phyloP scores from a whole-genome alignment of 306 rosid species.

The Lupinus albus region DNA sequence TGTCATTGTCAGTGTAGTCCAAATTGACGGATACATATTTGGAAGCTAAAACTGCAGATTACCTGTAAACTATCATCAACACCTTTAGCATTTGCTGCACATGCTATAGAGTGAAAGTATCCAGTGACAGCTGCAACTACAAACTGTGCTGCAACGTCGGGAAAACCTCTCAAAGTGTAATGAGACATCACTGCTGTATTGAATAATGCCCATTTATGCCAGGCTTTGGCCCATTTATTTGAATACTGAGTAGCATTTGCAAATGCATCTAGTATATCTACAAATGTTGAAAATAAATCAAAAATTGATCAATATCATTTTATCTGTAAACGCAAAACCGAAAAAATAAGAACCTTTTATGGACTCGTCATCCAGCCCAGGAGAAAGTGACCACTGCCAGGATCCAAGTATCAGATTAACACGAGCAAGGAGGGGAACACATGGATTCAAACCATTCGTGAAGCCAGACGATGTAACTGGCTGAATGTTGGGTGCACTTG shows the following conservation, averaged over 20 bases:
- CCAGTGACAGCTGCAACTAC: conserved; percentile 96
- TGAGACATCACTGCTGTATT: conserved; percentile 96
- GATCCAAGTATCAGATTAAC: conserved; percentile 72
- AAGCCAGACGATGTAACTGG: conserved; percentile 53
- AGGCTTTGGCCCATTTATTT: conserved; percentile 81
- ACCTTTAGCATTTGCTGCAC: conserved; percentile 94
- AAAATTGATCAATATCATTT: background rate
- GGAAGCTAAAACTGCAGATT: conserved; percentile 35
- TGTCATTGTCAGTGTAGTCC: background rate
- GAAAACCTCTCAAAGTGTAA: conserved; percentile 77
- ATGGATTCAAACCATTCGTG: conserved; percentile 56
- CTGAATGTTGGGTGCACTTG: conserved; percentile 59
- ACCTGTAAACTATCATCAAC: conserved; percentile 99
- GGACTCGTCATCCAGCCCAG: conserved; percentile 87
- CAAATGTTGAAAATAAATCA: conserved; percentile 43
- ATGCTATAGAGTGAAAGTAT: conserved; percentile 97
- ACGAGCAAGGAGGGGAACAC: conserved; percentile 88
- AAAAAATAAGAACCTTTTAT: conserved; percentile 64
- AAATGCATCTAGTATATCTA: conserved; percentile 82
- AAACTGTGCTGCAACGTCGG: conserved; percentile 68
- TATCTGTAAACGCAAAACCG: conserved; percentile 22
- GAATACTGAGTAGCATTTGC: conserved; percentile 81
- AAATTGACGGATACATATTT: conserved; percentile 23
- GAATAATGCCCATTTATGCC: conserved; percentile 96
- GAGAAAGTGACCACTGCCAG: conserved; percentile 85